Evolutionary conservation across 1,284 basidiomycete species (phyloP), one percentile per base, ranked within the genome.

Genomic region (Anthracocystis panici-leucophaei): DNA sequence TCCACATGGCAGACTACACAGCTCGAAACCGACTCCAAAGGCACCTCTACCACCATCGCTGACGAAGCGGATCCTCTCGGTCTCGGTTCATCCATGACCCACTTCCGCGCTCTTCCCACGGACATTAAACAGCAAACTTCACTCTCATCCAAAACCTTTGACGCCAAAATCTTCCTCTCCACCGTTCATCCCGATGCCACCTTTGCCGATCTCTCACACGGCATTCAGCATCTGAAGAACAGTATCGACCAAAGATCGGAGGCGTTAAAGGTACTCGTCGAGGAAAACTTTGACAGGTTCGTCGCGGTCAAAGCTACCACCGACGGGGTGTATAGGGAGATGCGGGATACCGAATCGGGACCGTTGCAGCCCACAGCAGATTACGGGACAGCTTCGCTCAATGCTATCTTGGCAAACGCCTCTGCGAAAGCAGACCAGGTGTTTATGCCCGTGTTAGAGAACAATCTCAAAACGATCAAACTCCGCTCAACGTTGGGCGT

Each of bases 281-380:
- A 98, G 86, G 94, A 97, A 81, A 97, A 98, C 86, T 98, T 99
- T 87, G 95, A 99, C 87, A 89, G 94, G 25, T 99, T 99, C 82
- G 96, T 99, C 12, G 93, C 94, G 5, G 96, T 99, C 69, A 99
- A 99, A 83, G 93, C 94, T 16, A 93, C 93, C 12, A 96, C 93
- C 11, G 96, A 97, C 86, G 93, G 95, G 10, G 88, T 98, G 2
- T 93, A 95, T 84, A 89, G 91, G 40, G 86, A 98, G 85, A 99
- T 99, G 96, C 68, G 67, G 3, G 79, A 82, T 42, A 52, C 66
- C 1, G 91, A 91, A 70, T 92, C 93, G 68, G 93, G 93, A 0
- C 89, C 97, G 21, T 87, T 99, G 20, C 90, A 90, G 0, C 89
- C 91, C 8, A 89, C 87, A 18, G 90, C 90, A 0, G 94, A 98